Evolutionary conservation across 1,284 basidiomycete genomes (phyloP), one percentile per base, ranked within the genome.

Genomic region (Chondrostereum purpureum): DNA sequence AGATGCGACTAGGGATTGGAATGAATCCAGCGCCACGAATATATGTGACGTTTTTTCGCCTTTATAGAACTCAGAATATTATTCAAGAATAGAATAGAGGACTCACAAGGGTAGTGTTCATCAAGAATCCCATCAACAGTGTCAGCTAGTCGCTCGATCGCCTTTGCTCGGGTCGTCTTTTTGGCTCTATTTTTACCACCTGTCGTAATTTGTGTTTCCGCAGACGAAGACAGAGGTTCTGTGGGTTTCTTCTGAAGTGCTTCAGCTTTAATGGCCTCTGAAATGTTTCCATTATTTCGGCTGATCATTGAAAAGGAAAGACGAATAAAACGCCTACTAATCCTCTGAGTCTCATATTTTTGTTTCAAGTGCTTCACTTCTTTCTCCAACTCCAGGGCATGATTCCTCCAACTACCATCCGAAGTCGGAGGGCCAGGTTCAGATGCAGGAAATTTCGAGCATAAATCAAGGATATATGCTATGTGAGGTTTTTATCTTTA

Each of bases 391-490:
- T 60, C 55, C n/a, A 73, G 56, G 1, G 68, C 73, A 44, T 66
- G 68, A 3, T 53, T 60, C 44, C 66, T 68, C 77, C 76, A 80
- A 18, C 59, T 58, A 11, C 58, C 55, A 13, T 64, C 61, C 1
- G 48, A 17, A 13, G 50, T 50, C 21, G 56, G 53, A 33, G 58
- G 50, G 34, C 46, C 27, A 18, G 58, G 53, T n/a, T 33, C 39
- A 4, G 61, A 55, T 4, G 58, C 37, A 20, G 65, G 56, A 53
- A 75, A 73, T 38, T 51, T 55, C 2, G 61, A 44, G 16, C 60
- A 66, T 20, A 78, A 57, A 44, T 74, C 67, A 14, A 75, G 58
- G 19, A 68, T 60, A 58, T 70, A 75, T 45, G 72, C 73, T 77
- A 48, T n/a, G n/a, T n/a, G n/a, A n/a, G n/a, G n/a, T 24, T 39